Base-by-base conservation (phyloP, 1,284 basidiomycete species). In the Ceratobasidium sp. region DNA sequence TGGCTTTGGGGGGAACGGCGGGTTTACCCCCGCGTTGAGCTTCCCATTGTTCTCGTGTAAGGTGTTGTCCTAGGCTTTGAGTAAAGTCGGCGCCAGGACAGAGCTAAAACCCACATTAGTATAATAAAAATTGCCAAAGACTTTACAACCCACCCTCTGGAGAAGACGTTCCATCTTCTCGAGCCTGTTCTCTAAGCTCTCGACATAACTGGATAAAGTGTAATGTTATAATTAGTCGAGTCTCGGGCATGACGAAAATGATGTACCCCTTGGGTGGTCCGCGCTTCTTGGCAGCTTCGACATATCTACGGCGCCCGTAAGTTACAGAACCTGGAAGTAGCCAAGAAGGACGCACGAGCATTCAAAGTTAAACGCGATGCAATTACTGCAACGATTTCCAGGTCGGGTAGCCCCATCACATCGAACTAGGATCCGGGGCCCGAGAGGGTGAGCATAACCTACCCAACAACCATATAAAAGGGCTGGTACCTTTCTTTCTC, bases 241-340 rank as follows among this genome's bases (percentile, higher is more conserved):
- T 77, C 79, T 8, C 75, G 75, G 14, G 77, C 75, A 73, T 24
- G 19, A 22, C 17, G 41, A 56, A 29, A 7, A 29, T 11, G 24
- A 53, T 88, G 75, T 80, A 95, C 88, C 93, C 93, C 84, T 95
- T 94, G 0, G 94, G 92, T 33, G 93, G 92, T 1, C 93, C 93
- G 48, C 94, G 89, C 85, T 94, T 92, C 89, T 94, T 92, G 0
- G 93, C 94, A 36, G 81, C 80, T 78, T 85, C 80, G 45, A 82
- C 85, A 60, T 76, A 91, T 91, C 87, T 91, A 91, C 36, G 90
- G 89, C 1, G 88, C 88, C 62, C 57, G 60, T 57, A 62, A 71
- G 71, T 24, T 11, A 57, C 3, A 15, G 41, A 36, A 48, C 31
- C 22, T 31, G 59, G 47, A 47, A 19, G 29, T 31, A 56, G 44